Percentiles rank a stretch among this genome's conserved stretches.
These are phyloP conservation scores for Meripilus lineatus DNA, from an alignment of 1,284 basidiomycete species.

Conservation along the genomic window DNA sequence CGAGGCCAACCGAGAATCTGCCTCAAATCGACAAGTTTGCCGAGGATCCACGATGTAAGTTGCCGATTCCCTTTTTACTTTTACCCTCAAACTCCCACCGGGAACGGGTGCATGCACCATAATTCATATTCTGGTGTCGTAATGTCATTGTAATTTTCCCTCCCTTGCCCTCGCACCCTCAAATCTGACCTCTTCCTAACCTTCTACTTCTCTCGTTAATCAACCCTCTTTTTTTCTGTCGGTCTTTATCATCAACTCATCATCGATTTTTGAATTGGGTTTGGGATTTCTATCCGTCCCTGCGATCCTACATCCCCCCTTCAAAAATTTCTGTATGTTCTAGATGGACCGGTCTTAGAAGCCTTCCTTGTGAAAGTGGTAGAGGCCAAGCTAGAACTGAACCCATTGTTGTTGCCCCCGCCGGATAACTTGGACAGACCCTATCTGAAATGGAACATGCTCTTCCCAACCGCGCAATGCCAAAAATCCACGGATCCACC, in stretches of 20 bases:
- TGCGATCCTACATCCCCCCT: not conserved
- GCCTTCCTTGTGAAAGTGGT: conserved; percentile 51
- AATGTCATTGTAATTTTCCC: too few species aligned
- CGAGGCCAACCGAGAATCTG: too few species aligned
- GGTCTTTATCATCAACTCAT: not conserved
- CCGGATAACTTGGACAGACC: conserved; percentile 38
- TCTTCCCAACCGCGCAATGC: conserved; percentile 55
- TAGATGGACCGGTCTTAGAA: conserved; percentile 71
- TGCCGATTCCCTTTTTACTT: too few species aligned
- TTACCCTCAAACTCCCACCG: too few species aligned
- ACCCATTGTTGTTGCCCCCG: conserved; percentile 54
- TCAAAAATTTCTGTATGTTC: not conserved
- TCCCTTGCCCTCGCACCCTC: not conserved
- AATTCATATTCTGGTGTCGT: too few species aligned
- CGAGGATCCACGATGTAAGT: too few species aligned
- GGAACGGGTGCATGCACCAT: too few species aligned
- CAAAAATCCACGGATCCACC: conserved; percentile 54
- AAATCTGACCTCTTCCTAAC: not conserved
- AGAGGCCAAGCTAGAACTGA: conserved; percentile 42
- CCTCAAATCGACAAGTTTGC: too few species aligned
- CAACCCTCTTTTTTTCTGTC: too few species aligned
- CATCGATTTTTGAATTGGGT: not conserved
- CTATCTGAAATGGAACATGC: conserved; percentile 71
- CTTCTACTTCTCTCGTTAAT: not conserved
- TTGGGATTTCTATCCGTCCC: not conserved